Percentiles rank a stretch among this genome's conserved stretches.
Conservation (phyloP, 2,329 filamentous ascomycete species). For the Dendryphion nanum region DNA sequence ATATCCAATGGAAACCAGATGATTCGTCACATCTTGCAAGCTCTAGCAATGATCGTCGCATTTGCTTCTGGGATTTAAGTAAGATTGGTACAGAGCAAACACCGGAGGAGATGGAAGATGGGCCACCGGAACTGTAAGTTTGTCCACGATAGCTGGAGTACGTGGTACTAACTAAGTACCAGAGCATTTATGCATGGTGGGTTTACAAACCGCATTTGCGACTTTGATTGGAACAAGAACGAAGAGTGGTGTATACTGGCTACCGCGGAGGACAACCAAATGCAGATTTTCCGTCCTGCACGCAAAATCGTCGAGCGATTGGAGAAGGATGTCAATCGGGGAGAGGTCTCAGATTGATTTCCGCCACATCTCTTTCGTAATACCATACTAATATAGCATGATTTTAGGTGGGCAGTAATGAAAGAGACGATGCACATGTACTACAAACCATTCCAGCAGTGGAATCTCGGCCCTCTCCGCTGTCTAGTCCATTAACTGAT, state of each 20-base stretch:
- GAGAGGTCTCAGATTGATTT: conserved; percentile 38
- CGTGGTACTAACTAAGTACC: too few relatives aligned
- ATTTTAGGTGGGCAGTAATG: too few relatives aligned
- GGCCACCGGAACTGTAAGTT: conserved; percentile 85
- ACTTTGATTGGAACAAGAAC: conserved; percentile 97
- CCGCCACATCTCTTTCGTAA: neutral
- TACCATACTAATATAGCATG: too few relatives aligned
- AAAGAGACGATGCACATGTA: too few relatives aligned
- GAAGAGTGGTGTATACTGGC: conserved; percentile 96
- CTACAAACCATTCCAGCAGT: too few relatives aligned
- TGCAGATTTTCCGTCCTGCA: conserved; percentile 70
- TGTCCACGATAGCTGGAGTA: too few relatives aligned
- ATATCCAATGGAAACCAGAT: conserved; percentile 89
- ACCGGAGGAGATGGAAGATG: conserved; percentile 92
- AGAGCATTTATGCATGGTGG: conserved; percentile 99
- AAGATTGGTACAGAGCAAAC: conserved; percentile 91
- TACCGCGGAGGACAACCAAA: conserved; percentile 92
- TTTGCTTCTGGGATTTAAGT: conserved; percentile 96
- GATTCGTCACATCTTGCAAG: conserved; percentile 87
- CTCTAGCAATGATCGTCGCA: conserved; percentile 85
- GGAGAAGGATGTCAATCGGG: conserved; percentile 35
- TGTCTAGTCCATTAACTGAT: too few relatives aligned
- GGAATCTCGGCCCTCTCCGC: too few relatives aligned
- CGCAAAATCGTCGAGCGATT: conserved; percentile 38
- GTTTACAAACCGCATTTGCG: conserved; percentile 93